Percentiles rank a stretch among this genome's conserved stretches.
These are phyloP conservation scores for Fusarium protoensiforme DNA, from an alignment of 2,329 filamentous ascomycete species.

Conservation along the genomic window DNA sequence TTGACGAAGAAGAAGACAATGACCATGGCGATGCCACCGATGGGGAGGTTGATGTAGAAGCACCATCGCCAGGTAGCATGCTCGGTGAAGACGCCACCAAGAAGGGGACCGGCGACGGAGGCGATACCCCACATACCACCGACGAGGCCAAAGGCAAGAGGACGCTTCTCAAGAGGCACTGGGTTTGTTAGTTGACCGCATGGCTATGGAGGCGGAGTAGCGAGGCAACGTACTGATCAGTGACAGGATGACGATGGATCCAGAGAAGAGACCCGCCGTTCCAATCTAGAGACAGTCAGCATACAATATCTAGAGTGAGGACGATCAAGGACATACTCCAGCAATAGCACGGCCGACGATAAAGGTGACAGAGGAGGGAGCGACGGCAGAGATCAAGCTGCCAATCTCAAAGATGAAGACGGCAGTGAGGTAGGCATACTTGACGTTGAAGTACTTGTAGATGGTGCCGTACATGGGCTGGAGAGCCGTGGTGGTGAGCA, in stretches of 20 bases:
- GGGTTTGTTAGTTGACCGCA: not conserved
- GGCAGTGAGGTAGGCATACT: slow-evolving; percentile 55
- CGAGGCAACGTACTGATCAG: slow-evolving; percentile 50
- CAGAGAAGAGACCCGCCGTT: slow-evolving; percentile 62
- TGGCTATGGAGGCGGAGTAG: not conserved
- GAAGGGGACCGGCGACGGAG: slow-evolving; percentile 60
- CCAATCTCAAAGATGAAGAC: slow-evolving; percentile 58
- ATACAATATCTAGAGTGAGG: not conserved
- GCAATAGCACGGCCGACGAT: slow-evolving; percentile 64
- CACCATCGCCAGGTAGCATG: slow-evolving; percentile 64
- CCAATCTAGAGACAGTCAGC: slow-evolving; percentile 51
- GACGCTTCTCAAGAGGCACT: slow-evolving; percentile 66
- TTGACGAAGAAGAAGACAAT: slow-evolving; percentile 61
- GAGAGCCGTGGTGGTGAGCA: slow-evolving; percentile 61
- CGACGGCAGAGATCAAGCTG: slow-evolving; percentile 56
- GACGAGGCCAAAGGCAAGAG: slow-evolving; percentile 64
- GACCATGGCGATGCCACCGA: slow-evolving; percentile 58
- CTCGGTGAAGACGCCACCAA: slow-evolving; percentile 63
- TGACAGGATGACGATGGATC: slow-evolving; percentile 60
- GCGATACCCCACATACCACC: slow-evolving; percentile 68
- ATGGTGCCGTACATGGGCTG: slow-evolving; percentile 62
- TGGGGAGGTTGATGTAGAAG: slow-evolving; percentile 60
- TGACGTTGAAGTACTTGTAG: slow-evolving; percentile 63
- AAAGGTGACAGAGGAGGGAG: slow-evolving; percentile 59
- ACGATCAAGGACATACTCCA: slow-evolving; percentile 47